Evolutionary conservation across 805 yeast species (phyloP).

Genomic region (Cyberlindnera sargentensis): DNA sequence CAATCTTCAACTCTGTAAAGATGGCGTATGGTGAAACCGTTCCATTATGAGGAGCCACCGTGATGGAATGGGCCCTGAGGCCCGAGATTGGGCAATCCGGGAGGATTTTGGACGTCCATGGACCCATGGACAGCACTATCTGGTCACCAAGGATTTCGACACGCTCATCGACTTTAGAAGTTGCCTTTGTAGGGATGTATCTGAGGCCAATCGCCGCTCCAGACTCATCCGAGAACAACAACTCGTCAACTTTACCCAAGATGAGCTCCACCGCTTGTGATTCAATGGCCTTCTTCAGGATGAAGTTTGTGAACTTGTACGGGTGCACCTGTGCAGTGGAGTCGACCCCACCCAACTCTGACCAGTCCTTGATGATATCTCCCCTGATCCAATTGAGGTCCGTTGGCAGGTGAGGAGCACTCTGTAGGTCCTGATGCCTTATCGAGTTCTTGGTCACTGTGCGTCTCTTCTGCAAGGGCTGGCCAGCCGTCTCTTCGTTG

Average conservation of each 20-base stretch:
- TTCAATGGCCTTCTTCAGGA: conserved; percentile 73
- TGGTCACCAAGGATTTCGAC: conserved; percentile 59
- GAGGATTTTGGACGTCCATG: conserved; percentile 89
- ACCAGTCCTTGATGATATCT: conserved; percentile 62
- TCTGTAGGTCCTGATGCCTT: conserved; percentile 17
- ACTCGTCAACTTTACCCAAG: conserved; percentile 74
- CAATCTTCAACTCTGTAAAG: conserved; percentile 82
- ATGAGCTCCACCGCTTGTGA: conserved; percentile 78
- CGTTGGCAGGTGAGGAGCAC: conserved; percentile 38
- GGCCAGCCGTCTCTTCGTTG: conserved; percentile 10
- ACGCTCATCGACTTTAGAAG: conserved; percentile 22
- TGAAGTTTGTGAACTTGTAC: conserved; percentile 80
- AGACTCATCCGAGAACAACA: conserved; percentile 51
- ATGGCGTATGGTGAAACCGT: conserved; percentile 89
- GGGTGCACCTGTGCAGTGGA: conserved; percentile 98
- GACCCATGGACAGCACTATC: conserved; percentile 85
- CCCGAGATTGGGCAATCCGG: conserved; percentile 95
- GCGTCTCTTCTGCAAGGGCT: conserved; percentile 27
- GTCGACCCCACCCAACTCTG: conserved; percentile 73
- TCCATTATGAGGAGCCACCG: conserved; percentile 71
- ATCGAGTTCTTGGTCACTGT: conserved; percentile 30
- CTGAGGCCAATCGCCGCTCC: conserved; percentile 68
- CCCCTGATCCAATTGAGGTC: conserved; percentile 74
- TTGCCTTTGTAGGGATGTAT: conserved; percentile 37
- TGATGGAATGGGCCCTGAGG: conserved; percentile 89